Base-by-base conservation (phyloP, 1,139 yeast genomes). In the Ashbya aceris region DNA sequence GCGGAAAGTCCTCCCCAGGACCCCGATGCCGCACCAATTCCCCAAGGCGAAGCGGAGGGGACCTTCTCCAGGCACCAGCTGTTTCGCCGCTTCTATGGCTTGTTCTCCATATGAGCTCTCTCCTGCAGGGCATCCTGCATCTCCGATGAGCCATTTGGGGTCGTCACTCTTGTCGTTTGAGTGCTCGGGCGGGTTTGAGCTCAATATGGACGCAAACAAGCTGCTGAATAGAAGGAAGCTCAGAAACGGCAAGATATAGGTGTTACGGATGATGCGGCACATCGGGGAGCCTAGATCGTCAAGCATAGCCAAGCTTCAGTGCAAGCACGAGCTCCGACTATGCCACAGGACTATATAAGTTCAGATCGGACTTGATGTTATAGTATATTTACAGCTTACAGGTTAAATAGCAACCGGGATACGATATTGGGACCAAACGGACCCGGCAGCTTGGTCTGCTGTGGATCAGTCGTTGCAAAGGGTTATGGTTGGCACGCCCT, bases 131-230 rank as follows among this genome's bases (percentile, higher is more conserved):
- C 13, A 11, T n/a, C 31, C 31, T 4, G 5, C 11, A 11, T 11
- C 13, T 12, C 31, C 31, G 13, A 11, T 12, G 11, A 12, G 13
- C 11, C 13, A 29, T 6, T 6, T 29, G 13, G 31, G 31, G 7
- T 29, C 39, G 9, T 35, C 13, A 7, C 31, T 36, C 10, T 10
- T 40, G 28, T n/a, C 12, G 14, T 29, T 29, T 28, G 34, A 33
- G 10, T 30, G 33, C 13, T 11, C n/a, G 8, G 4, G 13, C 5
- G 40, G 49, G 36, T 77, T 77, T 53, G 77, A 76, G 47, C 66
- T 79, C 55, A 73, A 73, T 44, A 62, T 79, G 44, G 74, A 71
- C 23, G 74, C 77, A 8, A 79, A 83, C n/a, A 74, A 79, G 1
- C 70, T 79, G 45, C 62, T 79, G 42, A 79, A 71, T 46, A 70